These are phyloP conservation scores for Entophlyctis helioformis DNA, from an alignment of 192 early-diverging fungal genomes.

Conservation along the genomic window DNA sequence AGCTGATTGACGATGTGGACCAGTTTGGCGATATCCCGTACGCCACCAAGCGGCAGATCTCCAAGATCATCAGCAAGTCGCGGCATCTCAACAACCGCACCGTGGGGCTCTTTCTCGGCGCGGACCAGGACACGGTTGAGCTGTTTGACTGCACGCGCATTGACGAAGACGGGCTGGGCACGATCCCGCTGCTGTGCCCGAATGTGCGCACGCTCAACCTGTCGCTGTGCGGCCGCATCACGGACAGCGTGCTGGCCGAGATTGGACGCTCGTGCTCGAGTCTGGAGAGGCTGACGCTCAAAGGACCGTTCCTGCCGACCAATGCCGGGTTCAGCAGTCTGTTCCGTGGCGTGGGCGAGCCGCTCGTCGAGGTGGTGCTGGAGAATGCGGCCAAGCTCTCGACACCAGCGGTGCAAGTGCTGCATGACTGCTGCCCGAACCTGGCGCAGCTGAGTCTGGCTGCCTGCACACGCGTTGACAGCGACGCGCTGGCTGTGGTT, in stretches of 20 bases:
- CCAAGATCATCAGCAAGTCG: slow-evolving; percentile 66
- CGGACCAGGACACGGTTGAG: slow-evolving; percentile 35
- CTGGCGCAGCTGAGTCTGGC: slow-evolving; percentile 38
- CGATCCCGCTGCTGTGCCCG: slow-evolving; percentile 54
- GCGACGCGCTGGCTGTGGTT: slow-evolving; percentile 30
- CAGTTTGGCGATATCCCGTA: slow-evolving; percentile 71
- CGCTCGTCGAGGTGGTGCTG: slow-evolving; percentile 28
- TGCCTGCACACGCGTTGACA: slow-evolving; percentile 42
- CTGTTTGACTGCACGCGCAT: slow-evolving; percentile 70
- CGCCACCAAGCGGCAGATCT: slow-evolving; percentile 55
- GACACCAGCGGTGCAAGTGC: slow-evolving; percentile 1
- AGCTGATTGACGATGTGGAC: slow-evolving; percentile 69
- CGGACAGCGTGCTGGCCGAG: slow-evolving; percentile 19
- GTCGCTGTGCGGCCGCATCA: slow-evolving; percentile 62
- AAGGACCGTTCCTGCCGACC: slow-evolving; percentile 60
- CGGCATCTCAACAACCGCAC: slow-evolving; percentile 53
- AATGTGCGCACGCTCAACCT: slow-evolving; percentile 48
- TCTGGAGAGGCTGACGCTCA: slow-evolving; percentile 45
- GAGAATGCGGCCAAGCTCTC: slow-evolving; percentile 25
- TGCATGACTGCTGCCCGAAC: slow-evolving; percentile 12
- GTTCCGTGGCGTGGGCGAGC: slow-evolving; percentile 36
- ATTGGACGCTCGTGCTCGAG: slow-evolving; percentile 21
- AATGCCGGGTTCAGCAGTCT: slow-evolving; percentile 44
- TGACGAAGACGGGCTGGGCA: slow-evolving; percentile 30
- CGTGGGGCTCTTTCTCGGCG: slow-evolving; percentile 57